Conservation (phyloP, 768 basidiomycete genomes). For the Candolleomyces eurysporus region DNA sequence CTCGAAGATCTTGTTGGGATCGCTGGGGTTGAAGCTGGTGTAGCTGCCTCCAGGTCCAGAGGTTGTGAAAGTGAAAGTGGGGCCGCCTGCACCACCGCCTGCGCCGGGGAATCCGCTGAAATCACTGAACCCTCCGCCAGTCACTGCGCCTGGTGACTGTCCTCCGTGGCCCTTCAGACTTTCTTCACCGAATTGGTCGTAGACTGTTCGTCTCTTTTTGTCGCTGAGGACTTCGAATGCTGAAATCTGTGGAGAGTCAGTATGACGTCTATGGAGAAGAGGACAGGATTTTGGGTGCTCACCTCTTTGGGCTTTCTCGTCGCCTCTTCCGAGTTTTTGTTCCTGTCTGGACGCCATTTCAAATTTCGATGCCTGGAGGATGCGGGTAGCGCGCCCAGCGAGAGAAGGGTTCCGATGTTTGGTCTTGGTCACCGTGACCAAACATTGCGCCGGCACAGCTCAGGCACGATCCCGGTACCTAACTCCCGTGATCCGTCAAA, state of each 20-base stretch:
- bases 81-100: constrained; percentile 43
- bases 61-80: constrained; percentile 58
- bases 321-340: constrained; percentile 81
- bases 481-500: too few species aligned
- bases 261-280: neutral
- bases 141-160: constrained; percentile 50
- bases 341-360: constrained; percentile 95
- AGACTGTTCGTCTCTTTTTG: constrained; percentile 77
- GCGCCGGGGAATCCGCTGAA: constrained; percentile 40
- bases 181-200: constrained; percentile 95
- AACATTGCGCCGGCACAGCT: too few species aligned
- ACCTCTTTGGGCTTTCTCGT: constrained; percentile 92
- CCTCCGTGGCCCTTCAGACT: constrained; percentile 79
- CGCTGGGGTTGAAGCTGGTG: constrained; percentile 69
- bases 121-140: constrained; percentile 27
- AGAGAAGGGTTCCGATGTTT: too few species aligned
- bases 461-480: too few species aligned
- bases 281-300: constrained; percentile 11
- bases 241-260: constrained; percentile 56
- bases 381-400: too few species aligned
- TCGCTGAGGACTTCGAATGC: constrained; percentile 95
- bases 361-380: constrained; percentile 62
- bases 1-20: constrained; percentile 90
- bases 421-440: too few species aligned
- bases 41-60: constrained; percentile 43